These are phyloP conservation scores for Talaromyces sp. DNA, from an alignment of 2,329 filamentous ascomycete species.

Conservation along the genomic window DNA sequence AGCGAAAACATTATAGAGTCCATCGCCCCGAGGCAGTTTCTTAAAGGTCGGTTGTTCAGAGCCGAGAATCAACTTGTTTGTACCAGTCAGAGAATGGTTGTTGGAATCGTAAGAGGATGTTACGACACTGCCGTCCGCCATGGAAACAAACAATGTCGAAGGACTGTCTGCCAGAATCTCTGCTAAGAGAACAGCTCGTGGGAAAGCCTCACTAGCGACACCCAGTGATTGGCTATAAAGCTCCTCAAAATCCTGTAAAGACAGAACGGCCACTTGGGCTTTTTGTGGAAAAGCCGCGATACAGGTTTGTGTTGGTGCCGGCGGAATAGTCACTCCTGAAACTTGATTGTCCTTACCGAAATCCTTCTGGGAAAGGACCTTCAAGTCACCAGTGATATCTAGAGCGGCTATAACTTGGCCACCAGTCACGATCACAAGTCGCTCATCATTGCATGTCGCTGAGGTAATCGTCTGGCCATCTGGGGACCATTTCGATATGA, in stretches of 20 bases:
- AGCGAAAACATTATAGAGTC: slow-evolving; percentile 76
- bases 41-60: slow-evolving; percentile 80
- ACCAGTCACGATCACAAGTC: slow-evolving; percentile 68
- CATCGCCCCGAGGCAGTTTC: slow-evolving; percentile 62
- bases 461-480: slow-evolving; percentile 61
- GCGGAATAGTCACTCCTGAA: slow-evolving; percentile 73
- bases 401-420: slow-evolving; percentile 69
- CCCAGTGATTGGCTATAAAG: slow-evolving; percentile 60
- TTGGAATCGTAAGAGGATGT: slow-evolving; percentile 67
- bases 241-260: slow-evolving; percentile 60
- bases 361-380: slow-evolving; percentile 54
- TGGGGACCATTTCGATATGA: slow-evolving; percentile 44
- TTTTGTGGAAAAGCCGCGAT: slow-evolving; percentile 84
- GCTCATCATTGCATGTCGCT: slow-evolving; percentile 66
- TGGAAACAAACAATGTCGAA: slow-evolving; percentile 78
- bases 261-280: slow-evolving; percentile 70
- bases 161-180: slow-evolving; percentile 63
- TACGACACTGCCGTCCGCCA: slow-evolving; percentile 87
- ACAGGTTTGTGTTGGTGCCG: slow-evolving; percentile 59
- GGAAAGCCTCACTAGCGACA: slow-evolving; percentile 68
- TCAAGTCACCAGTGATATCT: slow-evolving; percentile 55
- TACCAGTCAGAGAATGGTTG: slow-evolving; percentile 61
- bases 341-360: slow-evolving; percentile 68
- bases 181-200: slow-evolving; percentile 73
- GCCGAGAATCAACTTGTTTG: slow-evolving; percentile 78